A percentile compares a stretch with the other conserved stretches of the same genome.
Conservation (phyloP, 2,329 filamentous ascomycete species). For the Beauveria sp. region DNA sequence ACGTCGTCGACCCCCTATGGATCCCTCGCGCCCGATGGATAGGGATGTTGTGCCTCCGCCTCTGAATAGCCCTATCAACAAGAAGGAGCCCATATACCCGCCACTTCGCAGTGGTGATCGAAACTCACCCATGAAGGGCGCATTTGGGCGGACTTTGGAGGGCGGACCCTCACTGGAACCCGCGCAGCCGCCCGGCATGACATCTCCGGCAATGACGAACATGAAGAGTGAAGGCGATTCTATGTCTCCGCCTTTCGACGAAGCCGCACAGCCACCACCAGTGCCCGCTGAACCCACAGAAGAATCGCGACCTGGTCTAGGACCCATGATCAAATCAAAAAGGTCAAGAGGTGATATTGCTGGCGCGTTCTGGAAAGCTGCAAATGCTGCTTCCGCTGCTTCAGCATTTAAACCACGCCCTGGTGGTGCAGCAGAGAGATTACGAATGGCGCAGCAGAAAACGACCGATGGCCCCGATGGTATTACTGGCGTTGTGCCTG, state of each 20-base stretch:
- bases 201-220: not conserved
- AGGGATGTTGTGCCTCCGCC: conserved; percentile 51
- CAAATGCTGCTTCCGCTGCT: conserved; percentile 46
- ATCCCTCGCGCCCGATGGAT: conserved; percentile 46
- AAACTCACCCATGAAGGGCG: conserved; percentile 38
- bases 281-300: conserved; percentile 18
- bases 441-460: conserved; percentile 55
- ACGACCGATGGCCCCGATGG: conserved; percentile 70
- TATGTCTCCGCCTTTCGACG: not conserved
- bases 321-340: conserved; percentile 84
- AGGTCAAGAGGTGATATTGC: conserved; percentile 66
- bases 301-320: conserved; percentile 63
- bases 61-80: conserved; percentile 42
- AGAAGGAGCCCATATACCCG: conserved; percentile 35
- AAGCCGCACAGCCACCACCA: not conserved
- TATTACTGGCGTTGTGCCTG: conserved; percentile 80
- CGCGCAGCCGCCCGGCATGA: not conserved
- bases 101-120: conserved; percentile 45
- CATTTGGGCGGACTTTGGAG: conserved; percentile 11
- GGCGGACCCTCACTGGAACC: not conserved
- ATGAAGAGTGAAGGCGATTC: not conserved
- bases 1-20: conserved; percentile 59
- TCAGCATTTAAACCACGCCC: conserved; percentile 72
- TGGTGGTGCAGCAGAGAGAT: conserved; percentile 75
- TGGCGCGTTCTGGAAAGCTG: conserved; percentile 71